Conservation (phyloP, 2,329 filamentous ascomycete genomes). For the Fusarium algeriense region DNA sequence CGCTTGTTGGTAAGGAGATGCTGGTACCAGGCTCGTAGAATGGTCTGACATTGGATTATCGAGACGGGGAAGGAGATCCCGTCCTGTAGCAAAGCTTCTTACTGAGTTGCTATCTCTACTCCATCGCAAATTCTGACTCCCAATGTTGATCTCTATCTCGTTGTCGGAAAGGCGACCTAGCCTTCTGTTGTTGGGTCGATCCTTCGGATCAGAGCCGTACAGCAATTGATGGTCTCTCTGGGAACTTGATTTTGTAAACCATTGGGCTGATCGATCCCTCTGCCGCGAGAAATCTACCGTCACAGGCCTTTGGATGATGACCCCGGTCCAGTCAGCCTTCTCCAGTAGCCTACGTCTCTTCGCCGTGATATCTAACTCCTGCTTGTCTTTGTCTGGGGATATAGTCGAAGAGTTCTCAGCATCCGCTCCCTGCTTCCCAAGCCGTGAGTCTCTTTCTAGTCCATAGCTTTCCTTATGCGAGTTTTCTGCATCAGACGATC, state of each 20-base stretch:
- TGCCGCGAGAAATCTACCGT: slow-evolving; percentile 37
- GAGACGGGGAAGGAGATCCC: neutral
- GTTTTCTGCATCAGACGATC: neutral
- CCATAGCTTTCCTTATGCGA: no score
- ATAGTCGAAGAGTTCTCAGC: neutral
- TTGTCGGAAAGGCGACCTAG: neutral
- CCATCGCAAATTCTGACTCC: slow-evolving; percentile 48
- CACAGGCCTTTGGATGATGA: slow-evolving; percentile 50
- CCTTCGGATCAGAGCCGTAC: neutral
- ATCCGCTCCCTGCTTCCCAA: neutral
- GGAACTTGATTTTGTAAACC: slow-evolving; percentile 1
- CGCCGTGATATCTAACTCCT: slow-evolving; percentile 27
- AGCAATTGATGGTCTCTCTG: neutral
- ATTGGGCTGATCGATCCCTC: neutral
- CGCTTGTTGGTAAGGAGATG: neutral
- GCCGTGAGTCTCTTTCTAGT: neutral
- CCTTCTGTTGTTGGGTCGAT: neutral
- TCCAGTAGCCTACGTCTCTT: slow-evolving; percentile 47
- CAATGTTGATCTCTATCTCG: slow-evolving; percentile 47
- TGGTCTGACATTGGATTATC: neutral
- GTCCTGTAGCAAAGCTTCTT: slow-evolving; percentile 30
- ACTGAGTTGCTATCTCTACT: slow-evolving; percentile 46
- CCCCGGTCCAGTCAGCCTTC: slow-evolving; percentile 50
- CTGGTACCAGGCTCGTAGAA: neutral
- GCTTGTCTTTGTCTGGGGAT: neutral